Base-by-base conservation (phyloP, 768 basidiomycete species). In the Naganishia friedmannii region DNA sequence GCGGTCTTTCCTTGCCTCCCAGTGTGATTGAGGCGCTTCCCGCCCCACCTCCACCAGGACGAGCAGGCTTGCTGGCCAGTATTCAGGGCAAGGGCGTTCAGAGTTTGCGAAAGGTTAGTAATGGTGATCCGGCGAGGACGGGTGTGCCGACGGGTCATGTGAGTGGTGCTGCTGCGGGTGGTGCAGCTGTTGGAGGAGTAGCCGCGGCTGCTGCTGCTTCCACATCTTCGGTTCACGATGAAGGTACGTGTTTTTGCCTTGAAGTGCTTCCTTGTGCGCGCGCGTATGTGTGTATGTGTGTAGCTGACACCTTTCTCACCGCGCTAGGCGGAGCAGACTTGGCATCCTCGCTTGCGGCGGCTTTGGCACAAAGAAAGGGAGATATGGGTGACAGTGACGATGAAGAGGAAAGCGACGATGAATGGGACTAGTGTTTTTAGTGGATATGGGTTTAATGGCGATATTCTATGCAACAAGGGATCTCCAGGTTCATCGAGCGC, bases 21-120 rank as follows among this genome's bases (percentile, higher is more conserved):
- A 63, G 60, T 21, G 60, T 63, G 13, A n/a, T n/a, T 26, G 48
- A 51, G 13, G 46, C 21, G 74, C 79, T 17, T 75, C 81, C 72
- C 10, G 71, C 72, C 0, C 54, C 69, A 15, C 66, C 71, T 10
- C 86, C 85, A 73, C 84, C 87, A 21, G 90, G 86, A 6, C 66
- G 65, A 19, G 73, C 53, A 12, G 73, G 73, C 23, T 83, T 95
- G 1, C 83, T 94, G 51, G 88, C 88, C 0, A 89, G 88, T 15
- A 94, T 95, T 72, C 89, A 90, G 81, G 91, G 90, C 45, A 88
- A 88, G 77, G 89, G 91, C 46, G 83, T 93, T 0, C 85, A 88
- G 74, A 83, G 85, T 2, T 83, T 95, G 63, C 86, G 85, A 72
- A 91, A 90, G 82, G 81, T 82, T n/a, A 76, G 79, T 56, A 69